phyloP scores from a whole-genome alignment of 1,139 yeast species.

The Debaryomycetaceae sp. region DNA sequence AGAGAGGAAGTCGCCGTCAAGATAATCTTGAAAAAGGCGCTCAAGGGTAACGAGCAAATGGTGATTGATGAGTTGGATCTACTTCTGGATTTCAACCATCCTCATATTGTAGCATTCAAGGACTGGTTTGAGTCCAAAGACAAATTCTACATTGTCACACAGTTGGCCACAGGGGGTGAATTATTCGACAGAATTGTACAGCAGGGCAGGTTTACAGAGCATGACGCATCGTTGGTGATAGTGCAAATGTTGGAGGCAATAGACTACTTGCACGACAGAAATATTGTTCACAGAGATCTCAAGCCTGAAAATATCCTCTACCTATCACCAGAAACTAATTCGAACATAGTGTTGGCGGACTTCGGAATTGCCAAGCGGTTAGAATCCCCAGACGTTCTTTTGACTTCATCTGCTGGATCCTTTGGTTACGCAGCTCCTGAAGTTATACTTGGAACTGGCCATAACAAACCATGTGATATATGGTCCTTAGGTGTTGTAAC shows the following conservation, averaged over 20 bases:
- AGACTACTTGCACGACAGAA: slow-evolving; percentile 62
- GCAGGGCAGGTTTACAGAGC: slow-evolving; percentile 77
- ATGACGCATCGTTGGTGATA: slow-evolving; percentile 71
- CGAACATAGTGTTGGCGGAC: slow-evolving; percentile 81
- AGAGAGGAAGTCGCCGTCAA: slow-evolving; percentile 81
- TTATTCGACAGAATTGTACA: slow-evolving; percentile 78
- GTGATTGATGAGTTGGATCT: slow-evolving; percentile 74
- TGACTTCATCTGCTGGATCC: slow-evolving; percentile 82
- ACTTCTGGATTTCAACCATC: slow-evolving; percentile 63
- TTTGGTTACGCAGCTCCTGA: slow-evolving; percentile 96
- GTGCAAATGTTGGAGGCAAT: slow-evolving; percentile 72
- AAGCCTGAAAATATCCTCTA: slow-evolving; percentile 88
- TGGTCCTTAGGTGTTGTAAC: slow-evolving; percentile 94
- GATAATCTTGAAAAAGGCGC: slow-evolving; percentile 75
- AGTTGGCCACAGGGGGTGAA: slow-evolving; percentile 89
- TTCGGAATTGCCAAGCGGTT: slow-evolving; percentile 87
- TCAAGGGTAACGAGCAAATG: slow-evolving; percentile 70
- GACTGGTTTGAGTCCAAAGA: slow-evolving; percentile 90
- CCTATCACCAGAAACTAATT: slow-evolving; percentile 47
- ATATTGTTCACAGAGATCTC: slow-evolving; percentile 86
- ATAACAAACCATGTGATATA: slow-evolving; percentile 88
- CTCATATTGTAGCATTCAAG: slow-evolving; percentile 75
- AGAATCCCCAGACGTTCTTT: slow-evolving; percentile 54
- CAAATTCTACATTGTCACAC: slow-evolving; percentile 71
- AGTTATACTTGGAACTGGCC: slow-evolving; percentile 71